Evolutionary conservation across 2,329 filamentous ascomycete species (phyloP).

Genomic region (Hypoxylon sp.): DNA sequence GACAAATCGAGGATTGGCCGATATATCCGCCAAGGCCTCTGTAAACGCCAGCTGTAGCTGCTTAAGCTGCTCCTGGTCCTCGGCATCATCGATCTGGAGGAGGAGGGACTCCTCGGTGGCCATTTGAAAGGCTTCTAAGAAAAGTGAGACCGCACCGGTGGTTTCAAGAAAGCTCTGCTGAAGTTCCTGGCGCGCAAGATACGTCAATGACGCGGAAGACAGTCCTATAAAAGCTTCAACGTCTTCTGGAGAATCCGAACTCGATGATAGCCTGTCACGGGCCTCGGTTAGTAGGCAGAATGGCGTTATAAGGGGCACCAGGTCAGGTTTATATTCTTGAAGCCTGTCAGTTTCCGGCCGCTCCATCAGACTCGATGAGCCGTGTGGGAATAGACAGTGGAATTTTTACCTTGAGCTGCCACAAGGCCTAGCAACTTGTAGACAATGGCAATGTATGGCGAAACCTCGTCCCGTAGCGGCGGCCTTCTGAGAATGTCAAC

Average conservation of each 20-base stretch:
- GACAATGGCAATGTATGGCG: slow-evolving; percentile 58
- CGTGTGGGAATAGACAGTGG: neutral
- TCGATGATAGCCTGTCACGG: slow-evolving; percentile 49
- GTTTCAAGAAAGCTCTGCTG: slow-evolving; percentile 57
- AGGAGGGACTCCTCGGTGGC: slow-evolving; percentile 54
- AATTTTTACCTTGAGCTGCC: slow-evolving; percentile 54
- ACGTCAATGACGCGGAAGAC: slow-evolving; percentile 61
- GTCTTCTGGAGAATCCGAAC: slow-evolving; percentile 53
- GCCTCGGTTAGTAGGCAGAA: slow-evolving; percentile 54
- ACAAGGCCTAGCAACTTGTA: slow-evolving; percentile 66
- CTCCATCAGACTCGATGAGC: neutral
- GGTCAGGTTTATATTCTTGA: slow-evolving; percentile 55
- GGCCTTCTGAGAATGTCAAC: slow-evolving; percentile 58
- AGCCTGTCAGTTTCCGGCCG: slow-evolving; percentile 24
- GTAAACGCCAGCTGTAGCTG: slow-evolving; percentile 60
- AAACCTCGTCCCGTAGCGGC: slow-evolving; percentile 49
- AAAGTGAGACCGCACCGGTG: slow-evolving; percentile 49
- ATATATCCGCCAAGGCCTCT: slow-evolving; percentile 59
- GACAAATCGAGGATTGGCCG: slow-evolving; percentile 58
- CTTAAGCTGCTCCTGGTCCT: slow-evolving; percentile 56
- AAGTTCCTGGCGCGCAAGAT: slow-evolving; percentile 62
- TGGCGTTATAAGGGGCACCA: slow-evolving; percentile 57
- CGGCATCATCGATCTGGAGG: slow-evolving; percentile 54
- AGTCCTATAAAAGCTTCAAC: slow-evolving; percentile 63
- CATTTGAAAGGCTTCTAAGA: slow-evolving; percentile 59